A percentile compares a stretch with the other conserved stretches of the same genome.
Conservation (phyloP, 495 filamentous ascomycete genomes). For the Chaetomidium leptoderma region DNA sequence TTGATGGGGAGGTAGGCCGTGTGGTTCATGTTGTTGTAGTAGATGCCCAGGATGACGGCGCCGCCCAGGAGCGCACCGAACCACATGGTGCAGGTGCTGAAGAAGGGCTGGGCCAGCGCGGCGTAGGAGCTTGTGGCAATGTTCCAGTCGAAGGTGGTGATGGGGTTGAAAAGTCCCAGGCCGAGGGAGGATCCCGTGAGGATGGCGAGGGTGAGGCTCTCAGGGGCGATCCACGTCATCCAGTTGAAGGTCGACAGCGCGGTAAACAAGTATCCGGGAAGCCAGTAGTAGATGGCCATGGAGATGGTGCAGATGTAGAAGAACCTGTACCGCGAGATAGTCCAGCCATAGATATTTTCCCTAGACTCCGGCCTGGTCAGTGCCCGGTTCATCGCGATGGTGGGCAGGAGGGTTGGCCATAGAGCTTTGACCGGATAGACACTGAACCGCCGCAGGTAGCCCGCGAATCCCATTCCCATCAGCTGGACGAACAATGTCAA, state of each 20-base stretch:
- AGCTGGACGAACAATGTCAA: slow-evolving; percentile 39
- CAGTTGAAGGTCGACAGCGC: slow-evolving; percentile 39
- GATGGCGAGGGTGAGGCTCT: slow-evolving; percentile 33
- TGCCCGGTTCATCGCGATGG: slow-evolving; percentile 34
- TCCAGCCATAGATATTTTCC: slow-evolving; percentile 37
- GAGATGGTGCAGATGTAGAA: slow-evolving; percentile 29
- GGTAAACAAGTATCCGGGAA: slow-evolving; percentile 37
- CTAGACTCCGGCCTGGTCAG: slow-evolving; percentile 24
- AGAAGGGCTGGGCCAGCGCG: slow-evolving; percentile 35
- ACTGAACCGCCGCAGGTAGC: slow-evolving; percentile 48
- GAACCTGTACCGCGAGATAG: slow-evolving; percentile 38
- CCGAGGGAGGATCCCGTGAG: slow-evolving; percentile 29
- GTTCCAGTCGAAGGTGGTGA: slow-evolving; percentile 37
- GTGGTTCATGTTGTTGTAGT: slow-evolving; percentile 50
- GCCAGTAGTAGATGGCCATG: slow-evolving; percentile 40
- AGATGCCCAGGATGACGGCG: slow-evolving; percentile 48
- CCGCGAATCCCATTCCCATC: slow-evolving; percentile 44
- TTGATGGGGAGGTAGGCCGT: slow-evolving; percentile 52
- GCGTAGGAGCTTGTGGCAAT: slow-evolving; percentile 31
- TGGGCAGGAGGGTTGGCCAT: slow-evolving; percentile 32
- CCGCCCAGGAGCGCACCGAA: slow-evolving; percentile 24
- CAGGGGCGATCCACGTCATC: slow-evolving; percentile 41
- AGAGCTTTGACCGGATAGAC: slow-evolving; percentile 39
- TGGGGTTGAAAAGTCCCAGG: slow-evolving; percentile 32
- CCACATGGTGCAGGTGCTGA: slow-evolving; percentile 31